Evolutionary conservation across 1,139 yeast species (phyloP).

Genomic region (Kodamaea sp.): DNA sequence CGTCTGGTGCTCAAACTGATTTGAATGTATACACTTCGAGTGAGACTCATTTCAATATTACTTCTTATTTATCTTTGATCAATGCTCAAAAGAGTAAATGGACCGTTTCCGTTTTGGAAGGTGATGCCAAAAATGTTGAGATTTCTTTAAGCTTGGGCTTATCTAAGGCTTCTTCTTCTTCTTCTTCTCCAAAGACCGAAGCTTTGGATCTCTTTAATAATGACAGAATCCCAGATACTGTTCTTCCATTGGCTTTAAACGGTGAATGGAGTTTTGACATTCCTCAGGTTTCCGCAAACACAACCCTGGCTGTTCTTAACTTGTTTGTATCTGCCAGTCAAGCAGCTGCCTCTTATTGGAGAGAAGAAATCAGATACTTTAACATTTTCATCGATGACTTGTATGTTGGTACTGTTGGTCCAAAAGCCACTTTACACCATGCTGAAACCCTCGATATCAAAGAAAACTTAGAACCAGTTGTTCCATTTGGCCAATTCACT

Average conservation of each 20-base stretch:
- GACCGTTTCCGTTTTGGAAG: slow-evolving; percentile 3
- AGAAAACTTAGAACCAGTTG: slow-evolving; percentile 23
- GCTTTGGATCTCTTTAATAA: too few relatives aligned
- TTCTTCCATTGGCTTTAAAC: slow-evolving; percentile 1
- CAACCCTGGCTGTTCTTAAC: slow-evolving; percentile 23
- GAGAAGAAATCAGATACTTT: slow-evolving; percentile 21
- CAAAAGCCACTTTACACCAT: slow-evolving; percentile 28
- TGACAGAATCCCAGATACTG: not conserved
- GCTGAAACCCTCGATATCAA: slow-evolving; percentile 14
- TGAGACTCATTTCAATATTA: slow-evolving; percentile 3
- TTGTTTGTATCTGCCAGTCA: slow-evolving; percentile 25
- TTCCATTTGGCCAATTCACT: slow-evolving; percentile 23
- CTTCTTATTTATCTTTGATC: slow-evolving; percentile 1
- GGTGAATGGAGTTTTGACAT: slow-evolving; percentile 6
- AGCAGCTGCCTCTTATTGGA: slow-evolving; percentile 22
- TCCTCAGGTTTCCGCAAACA: slow-evolving; percentile 20
- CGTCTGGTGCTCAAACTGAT: slow-evolving; percentile 2
- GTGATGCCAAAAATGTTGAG: not conserved
- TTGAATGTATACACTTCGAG: slow-evolving; percentile 1
- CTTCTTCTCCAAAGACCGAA: too few relatives aligned
- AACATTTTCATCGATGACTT: slow-evolving; percentile 22
- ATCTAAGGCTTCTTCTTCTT: not conserved
- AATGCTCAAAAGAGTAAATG: slow-evolving; percentile 4
- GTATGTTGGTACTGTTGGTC: slow-evolving; percentile 21
- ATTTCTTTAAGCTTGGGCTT: slow-evolving; percentile 1